Percentiles rank a stretch among this genome's conserved stretches.
Conservation (phyloP, 73 alveolate species). For the Symbiodinium natans region DNA sequence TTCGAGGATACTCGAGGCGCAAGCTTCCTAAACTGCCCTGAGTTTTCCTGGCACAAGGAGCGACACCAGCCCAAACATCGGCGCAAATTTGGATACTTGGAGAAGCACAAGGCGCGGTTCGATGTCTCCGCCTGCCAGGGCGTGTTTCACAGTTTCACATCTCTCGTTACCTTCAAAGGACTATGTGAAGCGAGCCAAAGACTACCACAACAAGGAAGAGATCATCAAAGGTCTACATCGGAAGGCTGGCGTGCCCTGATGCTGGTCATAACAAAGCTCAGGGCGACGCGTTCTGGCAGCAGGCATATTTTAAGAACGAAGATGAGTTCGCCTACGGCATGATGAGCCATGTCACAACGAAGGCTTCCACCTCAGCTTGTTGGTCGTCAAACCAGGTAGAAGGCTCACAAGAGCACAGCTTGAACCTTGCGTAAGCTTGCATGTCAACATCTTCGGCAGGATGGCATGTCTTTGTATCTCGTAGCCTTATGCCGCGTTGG, state of each 20-base stretch:
- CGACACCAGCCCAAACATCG: constrained; percentile 76
- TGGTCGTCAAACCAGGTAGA: background rate
- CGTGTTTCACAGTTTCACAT: background rate
- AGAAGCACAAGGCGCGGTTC: constrained; percentile 61
- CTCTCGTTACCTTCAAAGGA: background rate
- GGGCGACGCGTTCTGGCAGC: background rate
- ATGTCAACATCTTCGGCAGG: no score
- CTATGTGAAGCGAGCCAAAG: constrained; percentile 90
- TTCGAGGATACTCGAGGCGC: no score
- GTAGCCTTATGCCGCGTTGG: no score
- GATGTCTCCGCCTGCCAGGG: background rate
- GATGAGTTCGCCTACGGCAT: constrained; percentile 46
- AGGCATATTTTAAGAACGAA: constrained; percentile 82
- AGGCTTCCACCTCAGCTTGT: background rate
- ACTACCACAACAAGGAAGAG: constrained; percentile 64
- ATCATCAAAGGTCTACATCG: constrained; percentile 34
- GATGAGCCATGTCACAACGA: constrained; percentile 27
- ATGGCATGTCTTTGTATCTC: no score
- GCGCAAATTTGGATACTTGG: constrained; percentile 61
- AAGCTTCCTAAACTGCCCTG: no score
- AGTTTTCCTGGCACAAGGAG: background rate
- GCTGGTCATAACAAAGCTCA: no score
- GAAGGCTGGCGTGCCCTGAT: constrained; percentile 26
- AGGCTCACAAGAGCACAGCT: background rate
- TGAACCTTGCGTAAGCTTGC: no score